Evolutionary conservation across 2,329 filamentous ascomycete species (phyloP), one percentile per base, ranked within the genome.

Genomic region (Colletotrichum destructivum): DNA sequence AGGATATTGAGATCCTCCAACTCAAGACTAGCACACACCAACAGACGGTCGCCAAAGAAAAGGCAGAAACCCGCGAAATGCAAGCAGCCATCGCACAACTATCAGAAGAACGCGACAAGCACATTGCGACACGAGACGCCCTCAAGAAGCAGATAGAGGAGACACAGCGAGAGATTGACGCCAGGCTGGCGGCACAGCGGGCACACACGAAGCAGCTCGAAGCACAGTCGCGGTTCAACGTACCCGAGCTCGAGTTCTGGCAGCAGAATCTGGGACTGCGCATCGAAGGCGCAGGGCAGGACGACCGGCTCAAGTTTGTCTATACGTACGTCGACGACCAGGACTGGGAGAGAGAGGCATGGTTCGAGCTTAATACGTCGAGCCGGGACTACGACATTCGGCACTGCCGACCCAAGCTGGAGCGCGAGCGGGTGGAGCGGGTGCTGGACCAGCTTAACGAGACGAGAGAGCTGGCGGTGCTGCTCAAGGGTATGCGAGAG

Each of bases 211-310:
- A 90, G 73, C 91, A 94, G 76, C 86, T 97, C 47, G 94, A 97
- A 77, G 89, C 92, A 2, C 96, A 98, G 83, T 90, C 93, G 65
- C 90, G 94, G 44, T 93, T 96, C 82, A 98, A 99, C 82, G 89
- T 94, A 54, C 96, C 96, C 0, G 96, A 99, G 84, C 88, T 99
- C 56, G 93, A 95, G 76, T 98, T 98, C 80, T 99, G 96, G 96
- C 93, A 97, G 80, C 93, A 92, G 66, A 96, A 96, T 79, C 85
- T 99, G 71, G 95, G 96, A 70, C 82, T 98, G 79, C 88, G 93
- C 72, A 97, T 99, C 78, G 96, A 98, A 79, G 96, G 96, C 2
- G 93, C 94, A 0, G 95, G 94, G 1, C 89, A 90, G 78, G 91
- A 94, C 74, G 95, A 98, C 82, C 89, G 93, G 35, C 86, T 99